Percentiles rank a stretch among this genome's conserved stretches.
These are phyloP conservation scores for Clarireedia paspali DNA, from an alignment of 2,329 filamentous ascomycete genomes.

Conservation along the genomic window DNA sequence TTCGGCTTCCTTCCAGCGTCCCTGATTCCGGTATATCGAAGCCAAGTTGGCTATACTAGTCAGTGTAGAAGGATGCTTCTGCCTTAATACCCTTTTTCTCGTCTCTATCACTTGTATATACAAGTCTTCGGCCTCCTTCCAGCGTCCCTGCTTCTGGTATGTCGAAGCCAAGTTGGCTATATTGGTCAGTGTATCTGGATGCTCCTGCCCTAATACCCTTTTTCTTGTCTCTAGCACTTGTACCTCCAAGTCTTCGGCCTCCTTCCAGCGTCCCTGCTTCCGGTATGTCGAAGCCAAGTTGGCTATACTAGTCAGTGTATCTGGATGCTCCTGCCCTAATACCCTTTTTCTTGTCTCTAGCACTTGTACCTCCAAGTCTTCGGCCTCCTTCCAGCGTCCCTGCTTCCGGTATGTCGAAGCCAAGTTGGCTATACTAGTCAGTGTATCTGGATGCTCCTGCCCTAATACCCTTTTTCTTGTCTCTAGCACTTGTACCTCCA, in stretches of 20 bases:
- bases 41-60: too few relatives aligned
- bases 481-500: background rate
- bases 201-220: too few relatives aligned
- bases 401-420: background rate
- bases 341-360: background rate
- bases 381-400: background rate
- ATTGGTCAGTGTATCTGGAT: too few relatives aligned
- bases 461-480: background rate
- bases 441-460: background rate
- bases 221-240: background rate
- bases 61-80: too few relatives aligned
- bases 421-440: background rate
- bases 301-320: too few relatives aligned
- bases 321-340: too few relatives aligned
- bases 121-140: background rate
- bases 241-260: background rate
- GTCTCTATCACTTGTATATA: background rate
- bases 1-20: background rate
- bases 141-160: background rate
- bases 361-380: background rate
- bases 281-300: too few relatives aligned
- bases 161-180: background rate
- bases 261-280: background rate
- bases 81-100: too few relatives aligned
- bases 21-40: too few relatives aligned